phyloP scores from a whole-genome alignment of 305 asterid genomes.

The Salvia sclarea region DNA sequence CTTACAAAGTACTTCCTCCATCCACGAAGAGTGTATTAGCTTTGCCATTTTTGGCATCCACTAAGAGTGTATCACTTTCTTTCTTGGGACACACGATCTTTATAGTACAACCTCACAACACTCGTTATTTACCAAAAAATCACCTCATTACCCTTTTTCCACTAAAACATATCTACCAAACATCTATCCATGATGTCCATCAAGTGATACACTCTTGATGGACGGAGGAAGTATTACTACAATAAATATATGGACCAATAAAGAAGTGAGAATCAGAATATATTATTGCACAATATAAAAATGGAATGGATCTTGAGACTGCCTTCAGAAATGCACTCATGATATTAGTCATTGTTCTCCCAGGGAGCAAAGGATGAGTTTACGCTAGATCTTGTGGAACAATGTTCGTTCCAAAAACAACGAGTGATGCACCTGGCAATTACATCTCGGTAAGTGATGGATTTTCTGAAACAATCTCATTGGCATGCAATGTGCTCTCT shows the following conservation, averaged over 20 bases:
- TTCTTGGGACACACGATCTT: too few species aligned
- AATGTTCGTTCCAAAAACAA: slow-evolving; percentile 94
- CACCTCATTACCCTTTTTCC: too few species aligned
- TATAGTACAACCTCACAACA: too few species aligned
- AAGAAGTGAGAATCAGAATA: background rate
- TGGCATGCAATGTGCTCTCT: background rate
- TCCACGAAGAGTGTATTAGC: too few species aligned
- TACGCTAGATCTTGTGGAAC: slow-evolving; percentile 98
- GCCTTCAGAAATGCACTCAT: slow-evolving; percentile 4
- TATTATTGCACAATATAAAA: background rate
- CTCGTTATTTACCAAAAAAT: too few species aligned
- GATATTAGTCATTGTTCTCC: slow-evolving; percentile 28
- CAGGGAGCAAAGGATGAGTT: slow-evolving; percentile 97
- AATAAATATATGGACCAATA: background rate
- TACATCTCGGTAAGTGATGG: slow-evolving; percentile 67
- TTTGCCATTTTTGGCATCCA: too few species aligned
- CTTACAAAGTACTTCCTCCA: background rate
- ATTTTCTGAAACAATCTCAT: slow-evolving; percentile 5
- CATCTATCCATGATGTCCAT: too few species aligned
- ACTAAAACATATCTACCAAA: too few species aligned
- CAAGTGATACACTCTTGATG: too few species aligned
- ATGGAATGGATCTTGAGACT: slow-evolving; percentile 18
- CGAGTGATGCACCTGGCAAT: slow-evolving; percentile 94
- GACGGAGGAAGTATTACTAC: too few species aligned
- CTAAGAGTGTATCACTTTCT: too few species aligned